These are phyloP conservation scores for Lophiotrema nucula DNA, from an alignment of 495 filamentous ascomycete species.

Conservation along the genomic window DNA sequence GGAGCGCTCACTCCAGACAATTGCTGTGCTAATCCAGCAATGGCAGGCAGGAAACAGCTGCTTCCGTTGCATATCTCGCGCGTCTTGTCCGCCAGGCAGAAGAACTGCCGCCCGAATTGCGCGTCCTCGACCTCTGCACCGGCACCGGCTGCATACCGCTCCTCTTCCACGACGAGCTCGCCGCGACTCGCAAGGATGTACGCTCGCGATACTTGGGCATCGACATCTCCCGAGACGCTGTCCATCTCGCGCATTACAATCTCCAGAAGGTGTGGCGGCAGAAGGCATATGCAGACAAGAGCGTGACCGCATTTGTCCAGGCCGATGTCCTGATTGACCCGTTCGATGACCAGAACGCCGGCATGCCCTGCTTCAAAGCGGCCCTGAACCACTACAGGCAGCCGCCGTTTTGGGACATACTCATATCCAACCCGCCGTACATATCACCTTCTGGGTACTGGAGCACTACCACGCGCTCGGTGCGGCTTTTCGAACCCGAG, in stretches of 20 bases:
- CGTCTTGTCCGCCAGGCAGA: constrained; percentile 9
- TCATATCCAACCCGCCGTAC: constrained; percentile 90
- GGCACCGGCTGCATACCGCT: constrained; percentile 90
- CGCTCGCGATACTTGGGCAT: constrained; percentile 45
- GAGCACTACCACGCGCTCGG: constrained; percentile 59
- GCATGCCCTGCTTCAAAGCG: constrained; percentile 1
- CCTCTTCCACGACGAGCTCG: constrained; percentile 60
- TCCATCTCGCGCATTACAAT: constrained; percentile 54
- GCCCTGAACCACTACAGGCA: constrained; percentile 9
- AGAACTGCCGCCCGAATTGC: constrained; percentile 40
- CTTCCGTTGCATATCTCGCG: constrained; percentile 35
- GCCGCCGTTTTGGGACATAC: constrained; percentile 56
- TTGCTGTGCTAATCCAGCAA: background rate
- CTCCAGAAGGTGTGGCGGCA: background rate
- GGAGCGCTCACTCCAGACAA: background rate
- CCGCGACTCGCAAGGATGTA: constrained; percentile 25
- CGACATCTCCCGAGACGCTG: constrained; percentile 61
- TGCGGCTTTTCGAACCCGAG: constrained; percentile 76
- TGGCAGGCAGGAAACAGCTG: constrained; percentile 42
- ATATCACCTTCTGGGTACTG: constrained; percentile 63
- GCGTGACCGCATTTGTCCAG: constrained; percentile 51
- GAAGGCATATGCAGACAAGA: background rate
- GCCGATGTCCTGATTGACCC: constrained; percentile 27
- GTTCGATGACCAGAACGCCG: constrained; percentile 8
- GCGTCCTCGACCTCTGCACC: constrained; percentile 81